Evolutionary conservation across 768 basidiomycete species (phyloP), one percentile per base, ranked within the genome.

Genomic region (Russula earlei): DNA sequence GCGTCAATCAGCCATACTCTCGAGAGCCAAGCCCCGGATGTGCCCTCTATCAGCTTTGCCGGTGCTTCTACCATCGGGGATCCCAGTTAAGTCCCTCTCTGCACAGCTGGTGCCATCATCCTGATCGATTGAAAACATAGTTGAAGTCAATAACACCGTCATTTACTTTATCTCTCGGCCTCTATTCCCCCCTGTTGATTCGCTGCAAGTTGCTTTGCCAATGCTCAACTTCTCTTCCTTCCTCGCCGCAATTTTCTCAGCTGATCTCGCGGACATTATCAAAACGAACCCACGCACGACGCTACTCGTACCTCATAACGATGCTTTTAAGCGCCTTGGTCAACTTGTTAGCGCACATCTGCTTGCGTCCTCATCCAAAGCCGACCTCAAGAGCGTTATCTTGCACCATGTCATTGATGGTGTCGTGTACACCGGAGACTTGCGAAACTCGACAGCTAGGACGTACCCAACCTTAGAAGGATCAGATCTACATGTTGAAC

Each of bases 161-260:
- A 84, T 99, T 58, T 99, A 98, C 71, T 86, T 97, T 63, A 71
- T 98, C 43, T 87, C 92, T 4, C 79, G 82, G 25, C 84, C 93
- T 1, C 75, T 98, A 45, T 74, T 82, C 2, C 92, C 91, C 15
- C 96, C 96, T 0, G 74, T 77, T 2, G 87, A 93, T 66, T 79
- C 85, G 14, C 73, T 98, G 40, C 80, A 86, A 66, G 85, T 88
- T 6, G 85, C 90, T 14, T 74, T 94, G 15, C 87, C 91, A 3
- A 73, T 79, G 52, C 77, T 96, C n/a, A 84, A 91, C 38, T 77
- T 92, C 17, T 97, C 95, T 2, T 81, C 85, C 19, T 99, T 94
- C 71, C 79, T 98, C 46, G 92, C 93, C 0, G 84, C 91, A 7
- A 74, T 92, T 25, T 93, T 91, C 68, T 90, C 95, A 2, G 86